Evolutionary conservation across 2,329 filamentous ascomycete species (phyloP).

Genomic region (Fusarium bulbicola): DNA sequence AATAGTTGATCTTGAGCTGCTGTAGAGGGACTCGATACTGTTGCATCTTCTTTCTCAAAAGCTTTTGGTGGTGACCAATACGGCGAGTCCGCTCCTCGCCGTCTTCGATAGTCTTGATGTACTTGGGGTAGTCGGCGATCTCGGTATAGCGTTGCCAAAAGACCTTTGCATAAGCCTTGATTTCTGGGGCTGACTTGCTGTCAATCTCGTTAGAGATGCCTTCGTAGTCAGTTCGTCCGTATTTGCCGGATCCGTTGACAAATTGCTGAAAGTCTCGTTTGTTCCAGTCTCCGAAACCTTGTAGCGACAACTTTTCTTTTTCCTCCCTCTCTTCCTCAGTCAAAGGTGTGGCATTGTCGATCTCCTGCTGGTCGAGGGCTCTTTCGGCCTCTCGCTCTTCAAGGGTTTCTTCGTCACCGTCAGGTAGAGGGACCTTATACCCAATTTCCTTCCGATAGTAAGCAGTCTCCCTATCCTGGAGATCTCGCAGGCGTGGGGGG

Average conservation of each 20-base stretch:
- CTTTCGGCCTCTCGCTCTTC: constrained; percentile 88
- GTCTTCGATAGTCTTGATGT: constrained; percentile 87
- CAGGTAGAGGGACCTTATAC: constrained; percentile 90
- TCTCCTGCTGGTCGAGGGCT: constrained; percentile 87
- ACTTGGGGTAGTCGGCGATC: constrained; percentile 88
- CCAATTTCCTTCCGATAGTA: constrained; percentile 96
- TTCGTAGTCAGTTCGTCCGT: constrained; percentile 85
- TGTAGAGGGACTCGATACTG: constrained; percentile 98
- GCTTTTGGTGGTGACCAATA: constrained; percentile 90
- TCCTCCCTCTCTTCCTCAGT: constrained; percentile 90
- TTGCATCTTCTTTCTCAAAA: constrained; percentile 93
- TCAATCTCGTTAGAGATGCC: constrained; percentile 90
- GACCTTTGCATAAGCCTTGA: constrained; percentile 90
- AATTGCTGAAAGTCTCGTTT: constrained; percentile 98
- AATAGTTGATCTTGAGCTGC: constrained; percentile 98
- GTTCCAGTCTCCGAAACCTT: constrained; percentile 96
- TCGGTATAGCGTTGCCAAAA: constrained; percentile 97
- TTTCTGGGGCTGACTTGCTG: constrained; percentile 84
- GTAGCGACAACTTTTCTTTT: constrained; percentile 81
- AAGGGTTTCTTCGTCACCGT: constrained; percentile 87
- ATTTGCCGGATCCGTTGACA: constrained; percentile 92
- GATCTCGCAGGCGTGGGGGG: constrained; percentile 80
- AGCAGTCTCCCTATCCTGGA: constrained; percentile 96
- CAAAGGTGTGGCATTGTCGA: constrained; percentile 88
- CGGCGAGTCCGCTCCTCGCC: constrained; percentile 91